Base-by-base conservation (phyloP, 495 filamentous ascomycete genomes). In the Lasiosphaeria ovina region DNA sequence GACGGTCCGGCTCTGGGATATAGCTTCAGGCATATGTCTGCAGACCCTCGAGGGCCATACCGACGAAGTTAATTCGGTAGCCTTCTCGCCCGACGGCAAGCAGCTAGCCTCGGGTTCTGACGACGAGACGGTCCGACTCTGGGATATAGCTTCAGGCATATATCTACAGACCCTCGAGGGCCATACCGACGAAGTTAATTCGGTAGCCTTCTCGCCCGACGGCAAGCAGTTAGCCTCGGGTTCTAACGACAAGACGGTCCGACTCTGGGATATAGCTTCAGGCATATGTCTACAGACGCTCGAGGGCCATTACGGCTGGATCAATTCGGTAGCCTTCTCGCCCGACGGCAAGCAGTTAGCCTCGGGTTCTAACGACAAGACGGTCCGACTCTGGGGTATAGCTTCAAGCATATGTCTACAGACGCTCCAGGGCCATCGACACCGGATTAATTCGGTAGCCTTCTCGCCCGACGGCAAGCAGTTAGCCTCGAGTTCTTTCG, bases 51-150 rank as follows among this genome's bases (percentile, higher is more conserved):
- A n/a, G n/a, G n/a, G 59, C 52, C 44, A 61, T 56, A 42, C 17
- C 9, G 10, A 53, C 17, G 45, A 0, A 36, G 54, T 62, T 51
- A 1, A 14, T 3, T 58, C 51, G 34, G 59, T 62, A 0, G 60
- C 44, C 6, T 63, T 63, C 51, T 63, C 51, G 3, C 51, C 51
- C 3, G 42, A 63, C 51, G 44, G 51, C 51, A 6, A 96, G 64
- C 83, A 93, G 34, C 83, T 97, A n/a, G 90, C 90, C 33, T 96
- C 92, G 0, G 86, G 87, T 11, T 96, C 92, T 0, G 89, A 88
- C 3, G 92, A 97, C 73, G 85, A 89, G 63, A 95, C 92, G 0
- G 85, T 94, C 56, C n/a, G n/a, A n/a, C n/a, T n/a, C n/a, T n/a
- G n/a, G n/a, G n/a, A n/a, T n/a, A n/a, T n/a, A n/a, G n/a, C n/a